Conservation (phyloP, 495 filamentous ascomycete genomes). For the Penicillium chermesinum region DNA sequence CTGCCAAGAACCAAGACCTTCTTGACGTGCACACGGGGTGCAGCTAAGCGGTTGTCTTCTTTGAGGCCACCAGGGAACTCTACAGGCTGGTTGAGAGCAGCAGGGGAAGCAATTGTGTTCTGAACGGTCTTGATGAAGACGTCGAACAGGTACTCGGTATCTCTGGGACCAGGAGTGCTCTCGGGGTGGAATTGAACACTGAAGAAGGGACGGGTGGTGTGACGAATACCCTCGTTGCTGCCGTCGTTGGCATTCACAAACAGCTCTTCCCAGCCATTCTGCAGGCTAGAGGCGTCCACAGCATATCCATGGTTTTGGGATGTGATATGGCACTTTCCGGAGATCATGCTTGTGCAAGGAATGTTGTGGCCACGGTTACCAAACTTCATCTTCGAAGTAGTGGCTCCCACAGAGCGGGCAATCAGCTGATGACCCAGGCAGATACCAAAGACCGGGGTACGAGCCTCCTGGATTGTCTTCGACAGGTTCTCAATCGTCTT, state of each 20-base stretch:
- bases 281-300: slow-evolving; percentile 73
- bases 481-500: slow-evolving; percentile 70
- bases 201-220: slow-evolving; percentile 81
- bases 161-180: slow-evolving; percentile 90
- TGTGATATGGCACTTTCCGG: slow-evolving; percentile 95
- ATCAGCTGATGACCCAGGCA: slow-evolving; percentile 95
- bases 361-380: slow-evolving; percentile 99
- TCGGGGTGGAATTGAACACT: slow-evolving; percentile 99
- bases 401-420: slow-evolving; percentile 81
- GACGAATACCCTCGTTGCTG: slow-evolving; percentile 95
- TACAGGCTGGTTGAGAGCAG: slow-evolving; percentile 63
- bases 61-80: slow-evolving; percentile 77
- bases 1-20: slow-evolving; percentile 97
- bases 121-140: slow-evolving; percentile 86
- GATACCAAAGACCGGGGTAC: slow-evolving; percentile 90
- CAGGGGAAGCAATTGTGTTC: slow-evolving; percentile 54
- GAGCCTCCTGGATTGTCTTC: slow-evolving; percentile 64
- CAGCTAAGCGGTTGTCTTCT: slow-evolving; percentile 66
- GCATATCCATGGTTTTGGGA: slow-evolving; percentile 97
- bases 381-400: slow-evolving; percentile 94
- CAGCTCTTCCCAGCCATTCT: slow-evolving; percentile 78
- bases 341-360: slow-evolving; percentile 89
- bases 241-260: slow-evolving; percentile 98
- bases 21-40: slow-evolving; percentile 78
- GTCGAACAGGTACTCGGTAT: slow-evolving; percentile 95